Conservation (phyloP, 169 alveolate genomes). For the Cystoisospora suis region DNA sequence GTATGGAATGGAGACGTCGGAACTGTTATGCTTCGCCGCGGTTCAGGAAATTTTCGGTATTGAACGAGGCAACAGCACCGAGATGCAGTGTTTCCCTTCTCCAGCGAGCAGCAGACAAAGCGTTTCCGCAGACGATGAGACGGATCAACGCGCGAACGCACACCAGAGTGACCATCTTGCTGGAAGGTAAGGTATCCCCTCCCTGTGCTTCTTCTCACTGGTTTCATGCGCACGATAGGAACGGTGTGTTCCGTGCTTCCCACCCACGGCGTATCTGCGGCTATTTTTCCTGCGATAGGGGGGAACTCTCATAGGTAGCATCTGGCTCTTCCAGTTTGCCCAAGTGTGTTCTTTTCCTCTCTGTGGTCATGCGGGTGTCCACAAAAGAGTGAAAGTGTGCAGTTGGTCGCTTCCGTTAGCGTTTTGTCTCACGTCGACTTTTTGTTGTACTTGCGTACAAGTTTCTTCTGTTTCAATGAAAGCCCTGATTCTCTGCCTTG, state of each 20-base stretch:
- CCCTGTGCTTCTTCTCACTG: too few relatives aligned
- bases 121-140: neutral
- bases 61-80: slow-evolving; percentile 45
- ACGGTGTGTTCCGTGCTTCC: neutral
- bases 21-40: neutral
- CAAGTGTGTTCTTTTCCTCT: neutral
- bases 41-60: slow-evolving; percentile 60
- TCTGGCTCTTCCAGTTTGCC: neutral
- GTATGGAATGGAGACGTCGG: neutral
- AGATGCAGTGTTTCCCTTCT: neutral
- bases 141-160: neutral
- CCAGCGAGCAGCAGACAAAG: neutral
- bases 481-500: too few relatives aligned
- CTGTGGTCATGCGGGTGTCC: neutral
- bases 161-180: slow-evolving; percentile 19
- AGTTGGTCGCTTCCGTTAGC: too few relatives aligned
- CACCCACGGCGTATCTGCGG: neutral
- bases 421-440: neutral
- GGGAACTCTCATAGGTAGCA: too few relatives aligned
- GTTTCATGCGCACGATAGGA: neutral
- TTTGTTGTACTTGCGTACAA: neutral
- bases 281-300: neutral
- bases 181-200: slow-evolving; percentile 49
- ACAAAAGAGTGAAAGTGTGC: too few relatives aligned
- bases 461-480: too few relatives aligned